Base-by-base conservation (phyloP, 2,329 filamentous ascomycete species). In the Colletotrichum melonis region DNA sequence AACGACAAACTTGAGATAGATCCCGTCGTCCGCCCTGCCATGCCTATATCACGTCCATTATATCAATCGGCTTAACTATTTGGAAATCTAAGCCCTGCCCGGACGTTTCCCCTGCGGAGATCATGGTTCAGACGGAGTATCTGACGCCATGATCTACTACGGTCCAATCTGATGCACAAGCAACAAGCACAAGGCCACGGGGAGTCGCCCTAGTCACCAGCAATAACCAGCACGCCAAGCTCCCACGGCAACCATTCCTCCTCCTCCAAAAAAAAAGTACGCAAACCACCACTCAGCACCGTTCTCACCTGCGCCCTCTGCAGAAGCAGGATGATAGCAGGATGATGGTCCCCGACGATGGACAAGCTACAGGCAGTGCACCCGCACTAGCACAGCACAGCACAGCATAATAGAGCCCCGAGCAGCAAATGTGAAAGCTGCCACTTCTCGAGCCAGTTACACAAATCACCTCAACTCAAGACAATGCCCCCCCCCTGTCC, bases 51-150 rank as follows among this genome's bases (percentile, higher is more conserved):
- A 57, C 62, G 56, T 57, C 67, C 49, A 4, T 62, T 73, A 73
- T 71, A 60, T 14, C 57, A 67, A 26, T 38, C 52, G 57, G 60
- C n/a, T 35, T 65, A 57, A 56, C 62, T 68, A 75, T 74, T 72
- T 74, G 63, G 64, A 76, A 75, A 74, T 74, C 73, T 68, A 72
- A 76, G 74, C 74, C 76, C 78, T 77, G 76, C 77, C 74, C 77
- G 72, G 76, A 75, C 75, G 63, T 70, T 75, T 77, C 76, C 82
- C 81, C 80, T 81, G 81, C 73, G 82, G 78, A 79, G 81, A 84
- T 83, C 80, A 79, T 78, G 80, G 80, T 84, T 82, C 82, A 83
- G 82, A 82, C 81, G 82, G 71, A 80, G 76, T 77, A 79, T 81
- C 79, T 82, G 78, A 82, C 81, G 80, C 82, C 79, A 82, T 81